Evolutionary conservation across 768 basidiomycete species (phyloP), one percentile per base, ranked within the genome.

Genomic region (Auricularia sp.): DNA sequence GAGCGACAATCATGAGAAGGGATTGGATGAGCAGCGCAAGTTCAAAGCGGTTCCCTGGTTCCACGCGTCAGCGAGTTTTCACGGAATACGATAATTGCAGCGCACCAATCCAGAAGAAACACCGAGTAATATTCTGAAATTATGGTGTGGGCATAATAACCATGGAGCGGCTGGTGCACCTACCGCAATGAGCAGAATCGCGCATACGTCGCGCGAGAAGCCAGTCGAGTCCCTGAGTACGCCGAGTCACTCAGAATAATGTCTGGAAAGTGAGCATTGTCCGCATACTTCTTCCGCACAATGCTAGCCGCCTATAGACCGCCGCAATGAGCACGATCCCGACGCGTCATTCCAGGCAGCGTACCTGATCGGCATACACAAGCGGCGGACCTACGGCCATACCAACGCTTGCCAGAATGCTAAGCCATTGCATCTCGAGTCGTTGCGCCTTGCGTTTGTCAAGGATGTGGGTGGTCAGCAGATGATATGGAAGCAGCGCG

Each of bases 201-300:
- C 91, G 70, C 90, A 92, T 62, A 93, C 85, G 71, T 93, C 91
- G 70, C 84, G 83, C 63, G 91, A 92, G 72, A 93, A 93, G 2
- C 91, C 91, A 47, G 88, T 88, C 3, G 91, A 82, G 69, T 93
- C 89, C 75, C 91, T 93, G 63, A 53, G 47, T 60, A 65, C 36
- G 36, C 61, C 62, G 34, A 66, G 42, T 43, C 62, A 29, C 42
- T 36, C 34, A 43, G 56, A 58, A 61, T 64, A 33, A 33, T 44
- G n/a, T 43, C 33, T 35, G 43, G 33, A 69, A 29, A 8, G 7
- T 42, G 39, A 62, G 56, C 21, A 47, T 43, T 63, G 44, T 62
- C 66, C 14, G 72, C 81, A 65, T 61, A 82, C 89, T 84, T 85
- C 78, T 89, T 91, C 61, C 80, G 83, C 66, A 93, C 75, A 63